Percentiles rank a stretch among this genome's conserved stretches.
phyloP scores from a whole-genome alignment of 495 filamentous ascomycete species.

The Tuber aestivum region DNA sequence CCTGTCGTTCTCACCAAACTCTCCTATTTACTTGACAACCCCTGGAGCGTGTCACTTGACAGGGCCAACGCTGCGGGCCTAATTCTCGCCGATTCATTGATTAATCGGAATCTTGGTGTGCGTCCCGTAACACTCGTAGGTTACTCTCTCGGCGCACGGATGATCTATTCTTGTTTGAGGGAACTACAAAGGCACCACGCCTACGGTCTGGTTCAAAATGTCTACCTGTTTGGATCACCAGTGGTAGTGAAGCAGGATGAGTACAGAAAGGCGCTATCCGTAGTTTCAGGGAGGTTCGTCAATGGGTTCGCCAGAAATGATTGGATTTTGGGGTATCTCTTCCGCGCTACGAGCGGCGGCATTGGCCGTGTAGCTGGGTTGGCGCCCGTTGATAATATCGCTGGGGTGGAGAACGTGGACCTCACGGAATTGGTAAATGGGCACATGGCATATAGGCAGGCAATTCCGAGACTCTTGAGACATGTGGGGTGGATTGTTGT shows the following conservation, averaged over 20 bases:
- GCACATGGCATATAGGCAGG: conserved; percentile 92
- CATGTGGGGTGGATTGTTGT: conserved; percentile 84
- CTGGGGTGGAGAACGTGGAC: conserved; percentile 82
- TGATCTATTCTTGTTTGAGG: conserved; percentile 87
- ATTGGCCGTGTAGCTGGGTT: conserved; percentile 90
- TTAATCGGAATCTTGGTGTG: conserved; percentile 83
- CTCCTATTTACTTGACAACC: conserved; percentile 95
- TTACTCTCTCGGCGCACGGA: conserved; percentile 84
- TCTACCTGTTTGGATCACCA: conserved; percentile 88
- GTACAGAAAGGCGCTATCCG: conserved; percentile 69
- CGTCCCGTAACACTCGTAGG: conserved; percentile 93
- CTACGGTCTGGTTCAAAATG: conserved; percentile 88
- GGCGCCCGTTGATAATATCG: conserved; percentile 66
- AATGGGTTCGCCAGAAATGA: conserved; percentile 93
- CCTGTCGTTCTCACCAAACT: conserved; percentile 91
- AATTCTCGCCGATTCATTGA: conserved; percentile 92
- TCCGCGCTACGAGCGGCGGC: conserved; percentile 87
- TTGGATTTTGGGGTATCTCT: conserved; percentile 97
- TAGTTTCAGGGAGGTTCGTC: conserved; percentile 84
- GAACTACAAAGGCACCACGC: conserved; percentile 84
- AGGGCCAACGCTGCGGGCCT: conserved; percentile 80
- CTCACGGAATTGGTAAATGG: conserved; percentile 80
- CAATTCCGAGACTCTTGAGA: conserved; percentile 80
- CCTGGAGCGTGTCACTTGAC: conserved; percentile 90
- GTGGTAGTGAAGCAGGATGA: conserved; percentile 90